Percentiles rank a stretch among this genome's conserved stretches.
Evolutionary conservation across 495 filamentous ascomycete species (phyloP).

Genomic region (Penicillium canariense): DNA sequence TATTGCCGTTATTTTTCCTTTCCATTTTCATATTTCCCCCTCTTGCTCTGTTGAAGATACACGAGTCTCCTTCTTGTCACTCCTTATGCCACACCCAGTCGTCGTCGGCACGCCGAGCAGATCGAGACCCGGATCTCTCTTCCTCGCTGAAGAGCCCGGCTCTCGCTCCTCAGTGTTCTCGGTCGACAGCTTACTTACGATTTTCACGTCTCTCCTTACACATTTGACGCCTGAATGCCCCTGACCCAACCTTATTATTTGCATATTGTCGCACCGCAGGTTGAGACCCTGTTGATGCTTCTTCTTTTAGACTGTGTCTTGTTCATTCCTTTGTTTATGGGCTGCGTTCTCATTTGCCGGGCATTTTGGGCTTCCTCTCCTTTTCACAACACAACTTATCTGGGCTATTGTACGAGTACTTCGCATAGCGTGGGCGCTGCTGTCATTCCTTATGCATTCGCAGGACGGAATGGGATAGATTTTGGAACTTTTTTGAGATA

Average conservation of each 20-base stretch:
- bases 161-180: constrained; percentile 6
- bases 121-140: neutral
- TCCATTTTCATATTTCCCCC: constrained; percentile 30
- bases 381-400: constrained; percentile 24
- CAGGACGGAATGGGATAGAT: constrained; percentile 36
- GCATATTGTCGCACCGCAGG: constrained; percentile 13
- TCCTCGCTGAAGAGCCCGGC: neutral
- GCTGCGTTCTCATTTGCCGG: constrained; percentile 33
- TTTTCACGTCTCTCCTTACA: constrained; percentile 44
- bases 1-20: constrained; percentile 17
- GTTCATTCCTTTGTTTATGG: constrained; percentile 38
- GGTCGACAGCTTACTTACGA: constrained; percentile 33
- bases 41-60: constrained; percentile 29
- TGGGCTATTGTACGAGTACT: constrained; percentile 41
- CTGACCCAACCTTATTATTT: constrained; percentile 19
- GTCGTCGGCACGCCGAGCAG: constrained; percentile 5
- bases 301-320: constrained; percentile 40
- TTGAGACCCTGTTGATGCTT: constrained; percentile 24
- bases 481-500: constrained; percentile 17
- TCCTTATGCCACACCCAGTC: constrained; percentile 39
- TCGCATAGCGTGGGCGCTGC: constrained; percentile 47
- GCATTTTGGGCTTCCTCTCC: constrained; percentile 43
- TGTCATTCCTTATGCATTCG: constrained; percentile 46
- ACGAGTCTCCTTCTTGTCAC: constrained; percentile 36
- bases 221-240: constrained; percentile 40